Evolutionary conservation across 192 early-diverging fungal species (phyloP).

Genomic region (Backusella tuberculispora): DNA sequence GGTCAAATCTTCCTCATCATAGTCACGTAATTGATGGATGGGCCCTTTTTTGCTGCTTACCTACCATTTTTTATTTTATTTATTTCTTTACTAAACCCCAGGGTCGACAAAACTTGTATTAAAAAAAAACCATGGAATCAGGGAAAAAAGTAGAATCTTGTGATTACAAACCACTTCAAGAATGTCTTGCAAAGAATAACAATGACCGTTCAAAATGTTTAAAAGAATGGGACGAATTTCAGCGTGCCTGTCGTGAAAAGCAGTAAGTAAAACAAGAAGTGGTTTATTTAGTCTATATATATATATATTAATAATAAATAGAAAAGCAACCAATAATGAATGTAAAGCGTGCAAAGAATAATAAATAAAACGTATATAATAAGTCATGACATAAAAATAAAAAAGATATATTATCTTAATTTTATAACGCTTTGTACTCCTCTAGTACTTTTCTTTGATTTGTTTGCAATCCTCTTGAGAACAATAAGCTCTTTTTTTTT

Average conservation of each 20-base stretch:
- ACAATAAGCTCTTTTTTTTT: no score
- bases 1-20: no score
- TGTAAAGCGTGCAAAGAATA: conserved; percentile 1
- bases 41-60: no score
- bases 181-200: conserved; percentile 57
- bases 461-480: no score
- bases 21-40: no score
- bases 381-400: no score
- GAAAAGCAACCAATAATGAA: conserved; percentile 12
- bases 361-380: no score
- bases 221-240: conserved; percentile 68
- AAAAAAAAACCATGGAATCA: not conserved
- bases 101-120: not conserved
- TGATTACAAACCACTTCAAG: conserved; percentile 61
- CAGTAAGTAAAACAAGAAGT: conserved; percentile 33
- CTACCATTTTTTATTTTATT: no score
- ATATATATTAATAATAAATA: not conserved
- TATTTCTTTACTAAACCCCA: no score
- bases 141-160: conserved; percentile 40
- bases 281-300: not conserved
- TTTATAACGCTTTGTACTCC: no score
- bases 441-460: no score
- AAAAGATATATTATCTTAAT: no score
- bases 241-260: conserved; percentile 54
- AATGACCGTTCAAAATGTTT: conserved; percentile 63